Conservation (phyloP, 495 filamentous ascomycete species). For the Hypoxylon fragiforme region DNA sequence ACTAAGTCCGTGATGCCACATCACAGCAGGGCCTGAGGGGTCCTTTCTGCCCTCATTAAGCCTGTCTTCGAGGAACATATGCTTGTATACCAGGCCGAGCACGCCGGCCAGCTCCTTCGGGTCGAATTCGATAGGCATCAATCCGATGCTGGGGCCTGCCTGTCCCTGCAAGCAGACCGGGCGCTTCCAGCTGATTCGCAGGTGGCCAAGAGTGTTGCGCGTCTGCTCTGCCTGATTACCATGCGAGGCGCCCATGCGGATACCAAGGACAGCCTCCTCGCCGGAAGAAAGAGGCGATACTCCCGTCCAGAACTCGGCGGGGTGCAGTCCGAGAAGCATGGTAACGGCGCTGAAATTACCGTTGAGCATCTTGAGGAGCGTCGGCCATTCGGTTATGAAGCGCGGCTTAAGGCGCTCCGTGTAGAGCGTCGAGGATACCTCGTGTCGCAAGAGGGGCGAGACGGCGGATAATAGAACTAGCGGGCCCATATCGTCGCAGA, state of each 20-base stretch:
- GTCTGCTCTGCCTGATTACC: slow-evolving; percentile 3
- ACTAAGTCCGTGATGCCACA: slow-evolving; percentile 43
- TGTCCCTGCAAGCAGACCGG: slow-evolving; percentile 16
- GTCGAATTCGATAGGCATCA: slow-evolving; percentile 6
- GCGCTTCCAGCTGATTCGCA: slow-evolving; percentile 34
- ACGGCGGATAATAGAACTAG: slow-evolving; percentile 55
- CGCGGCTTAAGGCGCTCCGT: slow-evolving; percentile 44
- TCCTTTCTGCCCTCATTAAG: too few relatives aligned
- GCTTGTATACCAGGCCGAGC: slow-evolving; percentile 20
- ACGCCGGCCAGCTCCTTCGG: slow-evolving; percentile 9
- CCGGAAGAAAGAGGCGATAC: slow-evolving; percentile 39
- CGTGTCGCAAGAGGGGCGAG: slow-evolving; percentile 47
- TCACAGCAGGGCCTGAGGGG: slow-evolving; percentile 5
- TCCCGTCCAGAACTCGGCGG: slow-evolving; percentile 56
- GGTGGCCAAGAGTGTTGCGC: slow-evolving; percentile 22
- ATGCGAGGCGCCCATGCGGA: neutral
- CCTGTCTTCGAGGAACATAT: too few relatives aligned
- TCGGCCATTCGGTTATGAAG: slow-evolving; percentile 8
- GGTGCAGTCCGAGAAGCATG: slow-evolving; percentile 51
- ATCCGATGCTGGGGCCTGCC: slow-evolving; percentile 7
- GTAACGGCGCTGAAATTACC: slow-evolving; percentile 51
- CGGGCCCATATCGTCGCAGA: slow-evolving; percentile 52
- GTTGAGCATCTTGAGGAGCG: slow-evolving; percentile 43
- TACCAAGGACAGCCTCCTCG: slow-evolving; percentile 24
- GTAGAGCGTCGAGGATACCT: slow-evolving; percentile 48